Evolutionary conservation across 2,329 filamentous ascomycete species (phyloP).

Genomic region (Diaporthe capsici): DNA sequence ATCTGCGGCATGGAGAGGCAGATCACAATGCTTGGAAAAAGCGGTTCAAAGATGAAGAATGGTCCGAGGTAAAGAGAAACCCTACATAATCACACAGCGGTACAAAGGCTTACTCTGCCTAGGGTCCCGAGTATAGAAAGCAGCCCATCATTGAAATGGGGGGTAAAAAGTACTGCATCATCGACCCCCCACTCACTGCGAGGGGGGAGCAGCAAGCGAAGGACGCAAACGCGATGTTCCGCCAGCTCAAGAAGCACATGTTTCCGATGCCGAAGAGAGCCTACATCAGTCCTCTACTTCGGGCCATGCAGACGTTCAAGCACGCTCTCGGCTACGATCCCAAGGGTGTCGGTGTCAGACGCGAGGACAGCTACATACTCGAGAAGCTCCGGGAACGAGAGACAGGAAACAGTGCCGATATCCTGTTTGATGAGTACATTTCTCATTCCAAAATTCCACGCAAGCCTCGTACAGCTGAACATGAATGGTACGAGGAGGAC

Average conservation of each 20-base stretch:
- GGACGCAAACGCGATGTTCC: not conserved
- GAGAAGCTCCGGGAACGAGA: not conserved
- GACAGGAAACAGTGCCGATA: not conserved
- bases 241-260: not conserved
- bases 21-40: not conserved
- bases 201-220: not conserved
- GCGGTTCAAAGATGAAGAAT: not conserved
- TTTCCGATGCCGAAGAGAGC: not conserved
- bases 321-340: too few relatives aligned
- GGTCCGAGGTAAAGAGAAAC: not conserved
- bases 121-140: not conserved
- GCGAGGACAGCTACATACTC: not conserved
- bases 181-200: not conserved
- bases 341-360: too few relatives aligned
- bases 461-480: not conserved
- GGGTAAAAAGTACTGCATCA: not conserved
- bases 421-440: not conserved
- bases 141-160: not conserved
- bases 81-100: not conserved
- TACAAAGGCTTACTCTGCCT: not conserved
- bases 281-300: not conserved
- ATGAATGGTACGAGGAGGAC: not conserved
- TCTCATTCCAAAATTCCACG: too few relatives aligned
- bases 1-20: not conserved
- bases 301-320: not conserved